These are phyloP conservation scores for Davidsoniella neocaledoniae DNA, from an alignment of 2,329 filamentous ascomycete genomes.

Conservation along the genomic window DNA sequence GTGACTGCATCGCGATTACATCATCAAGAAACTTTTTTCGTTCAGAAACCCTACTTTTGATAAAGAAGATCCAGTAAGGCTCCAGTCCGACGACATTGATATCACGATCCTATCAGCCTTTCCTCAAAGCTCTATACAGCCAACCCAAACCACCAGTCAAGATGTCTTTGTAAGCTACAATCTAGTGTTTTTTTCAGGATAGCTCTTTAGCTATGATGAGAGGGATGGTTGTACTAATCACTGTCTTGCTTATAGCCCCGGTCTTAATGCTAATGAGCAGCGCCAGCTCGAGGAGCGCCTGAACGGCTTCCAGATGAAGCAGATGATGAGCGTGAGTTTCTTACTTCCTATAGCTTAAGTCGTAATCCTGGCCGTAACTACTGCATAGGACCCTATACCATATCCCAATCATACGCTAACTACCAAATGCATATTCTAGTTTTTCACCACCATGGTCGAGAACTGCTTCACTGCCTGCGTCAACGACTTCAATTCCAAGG, in stretches of 20 bases:
- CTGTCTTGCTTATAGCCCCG: slow-evolving; percentile 10
- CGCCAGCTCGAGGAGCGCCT: slow-evolving; percentile 87
- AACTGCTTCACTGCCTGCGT: slow-evolving; percentile 95
- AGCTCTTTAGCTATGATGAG: not conserved
- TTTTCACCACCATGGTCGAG: slow-evolving; percentile 54
- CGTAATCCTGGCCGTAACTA: too few species aligned
- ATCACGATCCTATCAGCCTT: not conserved
- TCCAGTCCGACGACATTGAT: not conserved
- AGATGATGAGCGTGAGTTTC: slow-evolving; percentile 80
- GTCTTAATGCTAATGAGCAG: slow-evolving; percentile 45
- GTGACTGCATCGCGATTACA: slow-evolving; percentile 1
- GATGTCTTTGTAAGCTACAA: slow-evolving; percentile 12
- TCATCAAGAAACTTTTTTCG: slow-evolving; percentile 9
- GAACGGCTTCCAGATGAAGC: slow-evolving; percentile 97
- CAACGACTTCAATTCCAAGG: slow-evolving; percentile 97
- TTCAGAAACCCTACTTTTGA: not conserved
- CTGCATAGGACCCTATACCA: too few species aligned
- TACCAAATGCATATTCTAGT: slow-evolving; percentile 21
- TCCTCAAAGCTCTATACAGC: not conserved
- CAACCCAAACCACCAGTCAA: slow-evolving; percentile 1
- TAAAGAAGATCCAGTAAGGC: slow-evolving; percentile 1
- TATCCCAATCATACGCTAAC: not conserved
- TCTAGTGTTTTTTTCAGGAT: not conserved
- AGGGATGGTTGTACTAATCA: too few species aligned
- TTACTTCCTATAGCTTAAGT: not conserved